Evolutionary conservation across 164 flowering plant genomes (phyloP), one percentile per base, ranked within the genome.

Genomic region (Berberis vulgaris): DNA sequence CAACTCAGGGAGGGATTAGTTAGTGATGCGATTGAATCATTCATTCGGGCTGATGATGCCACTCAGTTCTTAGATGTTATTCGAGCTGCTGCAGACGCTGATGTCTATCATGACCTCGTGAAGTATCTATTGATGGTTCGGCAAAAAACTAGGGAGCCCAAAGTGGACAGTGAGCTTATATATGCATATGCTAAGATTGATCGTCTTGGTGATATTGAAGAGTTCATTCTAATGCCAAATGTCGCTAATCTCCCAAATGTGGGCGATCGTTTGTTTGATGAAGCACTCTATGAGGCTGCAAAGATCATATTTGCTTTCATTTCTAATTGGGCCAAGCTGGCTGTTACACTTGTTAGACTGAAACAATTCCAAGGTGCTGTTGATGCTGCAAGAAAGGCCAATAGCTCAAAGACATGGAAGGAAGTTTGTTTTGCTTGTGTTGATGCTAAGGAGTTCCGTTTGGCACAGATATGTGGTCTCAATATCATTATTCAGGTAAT

Each of bases 181-280:
- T 89, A 88, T 75, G 97, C 99, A 11, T 95, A 95, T 83, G 97
- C 99, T 12, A 95, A 89, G 84, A 94, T 89, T 74, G 97, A 94
- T 74, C 78, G 95, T 72, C 71, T 91, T 70, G 78, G 91, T 73
- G 99, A 94, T 4, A 91, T 91, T 77, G 99, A 94, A 65, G 97
- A 94, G 66, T 94, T 94, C 61, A 94, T 94, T 71, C 90, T 94
- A 68, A 87, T 86, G 91, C 99, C 97, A 50, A 94, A 94, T 81
- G 97, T 94, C 74, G 97, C 99, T 55, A 89, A 94, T 75, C 96
- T 94, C 12, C 99, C 84, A 75, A 84, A 72, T 83, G 96, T 90
- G 73, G 98, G 98, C 11, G 98, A 93, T 67, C 91, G 89, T 41
- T 76, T 93, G 74, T 90, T 75, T 75, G 98, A 91, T 70, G 96